Evolutionary conservation across 805 yeast species (phyloP).

Genomic region (Blastobotrys muscicola): DNA sequence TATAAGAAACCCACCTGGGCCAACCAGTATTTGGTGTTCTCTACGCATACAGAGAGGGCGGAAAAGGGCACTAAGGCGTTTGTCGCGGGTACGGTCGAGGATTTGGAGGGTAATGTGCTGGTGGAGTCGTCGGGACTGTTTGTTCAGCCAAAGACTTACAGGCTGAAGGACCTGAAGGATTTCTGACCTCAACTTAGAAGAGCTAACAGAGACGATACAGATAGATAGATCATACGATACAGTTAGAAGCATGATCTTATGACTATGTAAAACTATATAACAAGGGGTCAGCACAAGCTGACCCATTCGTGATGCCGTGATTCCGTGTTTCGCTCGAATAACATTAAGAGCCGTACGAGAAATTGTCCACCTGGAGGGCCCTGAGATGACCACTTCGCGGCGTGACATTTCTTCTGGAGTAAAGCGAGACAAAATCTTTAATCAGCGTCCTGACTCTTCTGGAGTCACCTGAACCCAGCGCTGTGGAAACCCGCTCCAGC

Average conservation of each 20-base stretch:
- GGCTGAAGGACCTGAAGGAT: not conserved
- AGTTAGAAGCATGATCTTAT: no score
- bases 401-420: conserved; percentile 61
- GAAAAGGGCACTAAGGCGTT: conserved; percentile 3
- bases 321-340: not conserved
- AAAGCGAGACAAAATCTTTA: conserved; percentile 76
- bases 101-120: conserved; percentile 42
- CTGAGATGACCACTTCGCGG: conserved; percentile 26
- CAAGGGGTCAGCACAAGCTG: no score
- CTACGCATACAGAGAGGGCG: conserved; percentile 34
- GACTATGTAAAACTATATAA: not conserved
- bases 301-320: not conserved
- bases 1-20: conserved; percentile 71
- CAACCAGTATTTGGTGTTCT: conserved; percentile 63
- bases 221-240: no score
- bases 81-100: conserved; percentile 39
- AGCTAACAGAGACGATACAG: no score
- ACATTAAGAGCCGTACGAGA: not conserved
- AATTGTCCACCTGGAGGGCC: not conserved
- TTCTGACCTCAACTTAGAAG: not conserved
- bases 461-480: conserved; percentile 49
- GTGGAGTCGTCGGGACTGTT: conserved; percentile 29
- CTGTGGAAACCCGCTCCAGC: conserved; percentile 24
- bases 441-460: conserved; percentile 64
- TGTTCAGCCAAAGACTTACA: conserved; percentile 3